phyloP scores from a whole-genome alignment of 139 green algal species.

The Coelastrella sp. region DNA sequence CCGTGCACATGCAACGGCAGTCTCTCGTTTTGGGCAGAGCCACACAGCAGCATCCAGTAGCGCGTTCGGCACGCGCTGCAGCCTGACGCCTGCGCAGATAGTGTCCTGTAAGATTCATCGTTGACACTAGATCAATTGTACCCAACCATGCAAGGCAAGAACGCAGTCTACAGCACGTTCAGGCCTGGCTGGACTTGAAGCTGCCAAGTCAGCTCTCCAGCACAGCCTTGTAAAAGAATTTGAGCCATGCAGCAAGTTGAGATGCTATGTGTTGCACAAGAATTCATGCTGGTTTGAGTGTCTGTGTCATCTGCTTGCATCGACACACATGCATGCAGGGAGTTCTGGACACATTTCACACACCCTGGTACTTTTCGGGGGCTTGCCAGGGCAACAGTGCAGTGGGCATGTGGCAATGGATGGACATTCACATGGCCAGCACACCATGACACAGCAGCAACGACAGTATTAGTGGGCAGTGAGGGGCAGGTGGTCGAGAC shows the following conservation, averaged over 20 bases:
- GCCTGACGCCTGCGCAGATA: too few species aligned
- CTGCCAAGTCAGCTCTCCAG: too few species aligned
- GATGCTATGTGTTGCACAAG: too few species aligned
- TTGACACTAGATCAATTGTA: background rate
- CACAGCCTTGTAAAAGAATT: too few species aligned
- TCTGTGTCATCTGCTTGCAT: background rate
- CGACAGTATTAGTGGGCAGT: background rate
- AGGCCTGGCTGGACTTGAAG: too few species aligned
- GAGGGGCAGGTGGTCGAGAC: background rate
- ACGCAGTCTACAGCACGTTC: background rate
- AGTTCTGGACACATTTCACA: constrained; percentile 77
- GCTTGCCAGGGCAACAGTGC: constrained; percentile 55
- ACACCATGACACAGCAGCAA: constrained; percentile 1
- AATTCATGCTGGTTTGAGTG: background rate
- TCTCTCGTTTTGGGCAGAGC: too few species aligned
- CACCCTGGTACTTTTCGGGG: constrained; percentile 74
- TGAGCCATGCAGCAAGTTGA: too few species aligned
- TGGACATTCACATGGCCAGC: constrained; percentile 64
- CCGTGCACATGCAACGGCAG: too few species aligned
- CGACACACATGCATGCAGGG: constrained; percentile 55
- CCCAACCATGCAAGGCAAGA: background rate
- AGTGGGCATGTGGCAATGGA: constrained; percentile 56
- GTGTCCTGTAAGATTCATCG: too few species aligned
- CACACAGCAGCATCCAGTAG: too few species aligned
- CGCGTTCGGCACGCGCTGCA: too few species aligned